phyloP scores from a whole-genome alignment of 2,329 filamentous ascomycete species.

The Exophiala calicioides region DNA sequence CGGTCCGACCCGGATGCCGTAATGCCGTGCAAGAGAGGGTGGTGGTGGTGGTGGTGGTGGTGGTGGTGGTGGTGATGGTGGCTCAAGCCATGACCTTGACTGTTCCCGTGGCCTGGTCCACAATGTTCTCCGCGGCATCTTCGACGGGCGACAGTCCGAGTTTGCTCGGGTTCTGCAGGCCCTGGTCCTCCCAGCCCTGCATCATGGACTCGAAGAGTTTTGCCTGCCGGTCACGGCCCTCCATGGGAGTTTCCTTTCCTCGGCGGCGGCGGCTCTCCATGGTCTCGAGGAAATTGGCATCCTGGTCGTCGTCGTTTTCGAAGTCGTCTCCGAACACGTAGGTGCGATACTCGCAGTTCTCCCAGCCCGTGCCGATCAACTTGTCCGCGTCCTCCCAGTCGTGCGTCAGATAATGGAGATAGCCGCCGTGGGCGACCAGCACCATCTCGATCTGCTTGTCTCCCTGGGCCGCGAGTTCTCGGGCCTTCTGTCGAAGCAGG shows the following conservation, averaged over 20 bases:
- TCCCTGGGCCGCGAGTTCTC: constrained; percentile 56
- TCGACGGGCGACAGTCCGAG: neutral
- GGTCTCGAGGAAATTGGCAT: constrained; percentile 46
- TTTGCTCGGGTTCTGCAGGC: constrained; percentile 36
- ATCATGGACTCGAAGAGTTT: constrained; percentile 42
- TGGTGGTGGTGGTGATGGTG: too few relatives aligned
- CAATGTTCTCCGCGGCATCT: neutral
- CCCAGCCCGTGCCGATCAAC: constrained; percentile 61
- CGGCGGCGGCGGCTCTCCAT: constrained; percentile 43
- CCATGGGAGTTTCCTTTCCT: constrained; percentile 39
- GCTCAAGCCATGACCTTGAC: constrained; percentile 2
- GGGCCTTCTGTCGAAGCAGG: constrained; percentile 59
- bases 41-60: too few relatives aligned
- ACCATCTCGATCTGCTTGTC: constrained; percentile 66
- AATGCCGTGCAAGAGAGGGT: too few relatives aligned
- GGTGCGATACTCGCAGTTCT: constrained; percentile 70
- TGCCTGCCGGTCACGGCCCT: constrained; percentile 41
- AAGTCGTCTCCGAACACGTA: constrained; percentile 59
- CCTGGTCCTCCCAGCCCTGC: constrained; percentile 47
- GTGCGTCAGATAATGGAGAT: constrained; percentile 80
- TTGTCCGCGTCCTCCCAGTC: constrained; percentile 66
- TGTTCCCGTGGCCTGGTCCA: neutral
- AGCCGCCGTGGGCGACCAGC: constrained; percentile 79
- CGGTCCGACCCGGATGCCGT: too few relatives aligned
- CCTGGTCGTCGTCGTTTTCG: constrained; percentile 38